phyloP scores from a whole-genome alignment of 208 protist species.

The Acanthamoeba triangularis region DNA sequence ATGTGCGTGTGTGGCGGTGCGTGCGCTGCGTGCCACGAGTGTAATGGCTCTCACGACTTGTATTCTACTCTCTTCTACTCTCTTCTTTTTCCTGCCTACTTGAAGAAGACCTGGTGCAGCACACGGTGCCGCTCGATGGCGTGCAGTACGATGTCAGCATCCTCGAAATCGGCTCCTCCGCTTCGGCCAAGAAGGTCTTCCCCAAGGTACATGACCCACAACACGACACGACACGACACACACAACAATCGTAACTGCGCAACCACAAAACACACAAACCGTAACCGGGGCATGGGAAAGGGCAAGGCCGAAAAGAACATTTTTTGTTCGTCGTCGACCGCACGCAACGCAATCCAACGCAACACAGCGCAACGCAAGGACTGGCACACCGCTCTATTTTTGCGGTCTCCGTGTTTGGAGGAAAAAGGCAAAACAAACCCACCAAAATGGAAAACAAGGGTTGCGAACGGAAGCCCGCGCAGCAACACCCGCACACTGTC shows the following conservation, averaged over 20 bases:
- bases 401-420: too few species aligned
- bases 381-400: too few species aligned
- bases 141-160: not conserved
- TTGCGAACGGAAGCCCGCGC: not conserved
- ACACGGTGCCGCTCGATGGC: not conserved
- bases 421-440: too few species aligned
- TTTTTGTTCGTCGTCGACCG: too few species aligned
- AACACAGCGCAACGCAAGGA: too few species aligned
- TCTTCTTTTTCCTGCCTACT: not conserved
- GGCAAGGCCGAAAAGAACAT: too few species aligned
- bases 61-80: not conserved
- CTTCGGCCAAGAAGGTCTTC: not conserved
- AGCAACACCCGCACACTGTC: not conserved
- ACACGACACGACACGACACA: not conserved
- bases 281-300: too few species aligned
- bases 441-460: too few species aligned
- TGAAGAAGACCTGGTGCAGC: not conserved
- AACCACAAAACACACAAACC: not conserved
- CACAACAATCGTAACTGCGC: not conserved
- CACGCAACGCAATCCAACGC: too few species aligned
- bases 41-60: not conserved
- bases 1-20: not conserved
- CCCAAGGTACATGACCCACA: not conserved
- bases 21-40: not conserved
- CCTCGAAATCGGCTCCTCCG: constrained; percentile 3